These are phyloP conservation scores for Aspergillus latus DNA, from an alignment of 2,329 filamentous ascomycete genomes.

Conservation along the genomic window DNA sequence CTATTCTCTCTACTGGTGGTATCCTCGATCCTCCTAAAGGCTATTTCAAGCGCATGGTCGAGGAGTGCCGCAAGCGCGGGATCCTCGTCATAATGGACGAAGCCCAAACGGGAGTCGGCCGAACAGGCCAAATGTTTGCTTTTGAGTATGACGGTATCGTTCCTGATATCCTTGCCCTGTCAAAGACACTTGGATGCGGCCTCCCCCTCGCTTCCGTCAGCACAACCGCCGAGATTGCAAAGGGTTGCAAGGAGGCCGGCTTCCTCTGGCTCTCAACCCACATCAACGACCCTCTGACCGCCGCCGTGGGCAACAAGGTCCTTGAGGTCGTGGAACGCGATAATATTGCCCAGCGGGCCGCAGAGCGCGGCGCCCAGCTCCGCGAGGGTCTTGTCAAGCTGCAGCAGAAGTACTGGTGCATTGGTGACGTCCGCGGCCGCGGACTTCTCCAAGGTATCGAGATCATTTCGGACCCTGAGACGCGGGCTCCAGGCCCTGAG, in stretches of 20 bases:
- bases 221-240: constrained; percentile 56
- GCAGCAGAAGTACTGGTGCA: constrained; percentile 57
- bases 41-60: constrained; percentile 58
- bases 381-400: constrained; percentile 50
- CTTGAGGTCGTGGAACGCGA: constrained; percentile 62
- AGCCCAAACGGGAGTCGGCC: constrained; percentile 59
- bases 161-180: constrained; percentile 61
- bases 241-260: constrained; percentile 48
- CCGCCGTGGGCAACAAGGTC: constrained; percentile 61
- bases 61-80: constrained; percentile 54
- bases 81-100: constrained; percentile 63
- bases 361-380: constrained; percentile 47
- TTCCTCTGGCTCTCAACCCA: constrained; percentile 64
- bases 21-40: constrained; percentile 61
- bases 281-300: constrained; percentile 61
- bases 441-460: constrained; percentile 61
- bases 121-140: constrained; percentile 60
- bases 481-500: constrained; percentile 50
- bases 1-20: constrained; percentile 59
- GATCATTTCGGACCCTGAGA: constrained; percentile 54
- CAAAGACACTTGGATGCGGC: constrained; percentile 62
- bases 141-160: constrained; percentile 54
- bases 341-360: constrained; percentile 50
- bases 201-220: constrained; percentile 60
- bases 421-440: constrained; percentile 61